Evolutionary conservation across 352 stramenopile genomes (phyloP).

Genomic region (Phytopythium mirpurense): DNA sequence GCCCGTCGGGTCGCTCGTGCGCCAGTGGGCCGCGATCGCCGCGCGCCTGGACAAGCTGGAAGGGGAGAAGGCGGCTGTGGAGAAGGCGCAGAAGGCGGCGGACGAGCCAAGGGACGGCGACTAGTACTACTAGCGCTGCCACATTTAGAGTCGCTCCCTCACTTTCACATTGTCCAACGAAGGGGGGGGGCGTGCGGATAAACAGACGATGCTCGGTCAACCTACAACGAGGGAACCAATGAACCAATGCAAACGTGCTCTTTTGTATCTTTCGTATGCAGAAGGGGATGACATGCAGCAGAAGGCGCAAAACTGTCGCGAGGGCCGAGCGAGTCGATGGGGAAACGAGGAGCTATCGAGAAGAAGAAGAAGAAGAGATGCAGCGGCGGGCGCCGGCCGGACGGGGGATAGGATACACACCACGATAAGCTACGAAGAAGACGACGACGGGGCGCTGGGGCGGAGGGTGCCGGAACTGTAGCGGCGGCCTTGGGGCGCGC

Average conservation of each 20-base stretch:
- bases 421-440: slow-evolving; percentile 3
- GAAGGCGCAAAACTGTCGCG: not conserved
- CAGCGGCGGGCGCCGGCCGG: not conserved
- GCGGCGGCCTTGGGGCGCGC: not conserved
- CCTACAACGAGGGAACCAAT: not conserved
- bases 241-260: not conserved
- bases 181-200: not conserved
- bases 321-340: not conserved
- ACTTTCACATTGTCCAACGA: no score
- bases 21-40: slow-evolving; percentile 32
- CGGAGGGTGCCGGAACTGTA: not conserved
- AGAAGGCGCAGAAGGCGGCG: not conserved
- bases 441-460: not conserved
- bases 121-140: slow-evolving; percentile 6
- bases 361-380: not conserved
- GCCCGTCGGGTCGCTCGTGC: slow-evolving; percentile 43
- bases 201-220: no score
- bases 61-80: not conserved
- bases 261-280: not conserved
- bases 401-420: slow-evolving; percentile 4
- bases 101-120: slow-evolving; percentile 2
- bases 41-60: slow-evolving; percentile 17
- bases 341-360: not conserved
- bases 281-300: not conserved
- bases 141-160: slow-evolving; percentile 5